Conservation (phyloP, 345 rosid genomes). For the Ceriops zippeliana region DNA sequence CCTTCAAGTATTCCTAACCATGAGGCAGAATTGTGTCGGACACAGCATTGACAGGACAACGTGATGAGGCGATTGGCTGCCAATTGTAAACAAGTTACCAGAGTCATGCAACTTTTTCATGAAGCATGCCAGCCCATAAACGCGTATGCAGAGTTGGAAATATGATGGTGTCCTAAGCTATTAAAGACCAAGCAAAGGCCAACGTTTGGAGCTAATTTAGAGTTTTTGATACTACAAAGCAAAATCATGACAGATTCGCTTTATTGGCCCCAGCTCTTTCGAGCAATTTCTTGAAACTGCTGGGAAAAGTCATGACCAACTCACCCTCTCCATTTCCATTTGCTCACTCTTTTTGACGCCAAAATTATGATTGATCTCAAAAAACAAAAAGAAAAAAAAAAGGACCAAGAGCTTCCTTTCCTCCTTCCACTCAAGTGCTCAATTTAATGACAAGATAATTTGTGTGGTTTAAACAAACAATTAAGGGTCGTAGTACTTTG, state of each 20-base stretch:
- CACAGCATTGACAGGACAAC: not conserved
- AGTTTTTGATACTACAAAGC: not conserved
- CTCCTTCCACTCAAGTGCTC: too few relatives aligned
- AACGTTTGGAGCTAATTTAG: not conserved
- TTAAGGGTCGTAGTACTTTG: too few relatives aligned
- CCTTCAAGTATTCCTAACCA: not conserved
- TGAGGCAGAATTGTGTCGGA: not conserved
- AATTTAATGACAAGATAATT: too few relatives aligned
- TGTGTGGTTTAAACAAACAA: too few relatives aligned
- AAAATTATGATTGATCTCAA: too few relatives aligned
- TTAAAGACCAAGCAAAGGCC: conserved; percentile 1
- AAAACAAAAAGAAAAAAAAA: too few relatives aligned
- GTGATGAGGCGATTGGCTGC: conserved; percentile 1
- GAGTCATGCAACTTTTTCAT: not conserved
- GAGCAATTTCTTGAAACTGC: conserved; percentile 6
- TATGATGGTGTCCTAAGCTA: conserved; percentile 4
- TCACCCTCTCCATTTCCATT: not conserved
- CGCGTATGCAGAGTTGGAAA: not conserved
- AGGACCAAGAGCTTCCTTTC: too few relatives aligned
- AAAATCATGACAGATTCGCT: not conserved
- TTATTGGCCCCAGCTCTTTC: not conserved
- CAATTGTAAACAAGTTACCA: not conserved
- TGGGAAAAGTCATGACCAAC: conserved; percentile 21
- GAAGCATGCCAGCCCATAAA: not conserved
- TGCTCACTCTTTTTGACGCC: too few relatives aligned